A percentile compares a stretch with the other conserved stretches of the same genome.
Evolutionary conservation across 306 rosid species (phyloP).

Genomic region (Trichosanthes cucumerina): DNA sequence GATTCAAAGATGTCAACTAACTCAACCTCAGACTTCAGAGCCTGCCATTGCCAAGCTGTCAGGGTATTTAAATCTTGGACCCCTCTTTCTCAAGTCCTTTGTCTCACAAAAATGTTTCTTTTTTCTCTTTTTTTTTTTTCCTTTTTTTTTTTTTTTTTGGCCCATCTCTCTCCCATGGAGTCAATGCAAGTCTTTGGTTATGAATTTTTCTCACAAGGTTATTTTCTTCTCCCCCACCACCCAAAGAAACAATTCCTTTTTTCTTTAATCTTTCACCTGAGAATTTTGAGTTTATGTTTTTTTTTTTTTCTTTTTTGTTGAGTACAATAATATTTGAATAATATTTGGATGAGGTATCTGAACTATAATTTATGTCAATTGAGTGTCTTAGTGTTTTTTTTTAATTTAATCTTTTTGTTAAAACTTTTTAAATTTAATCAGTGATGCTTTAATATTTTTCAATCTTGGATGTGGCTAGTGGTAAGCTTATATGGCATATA

Average conservation of each 20-base stretch:
- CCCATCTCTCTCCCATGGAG: not conserved
- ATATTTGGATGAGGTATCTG: too few species aligned
- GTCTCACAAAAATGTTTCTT: too few species aligned
- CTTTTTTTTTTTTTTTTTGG: not conserved
- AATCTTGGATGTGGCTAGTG: too few species aligned
- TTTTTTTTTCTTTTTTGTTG: too few species aligned
- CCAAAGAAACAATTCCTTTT: not conserved
- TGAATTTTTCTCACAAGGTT: not conserved
- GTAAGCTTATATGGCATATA: too few species aligned
- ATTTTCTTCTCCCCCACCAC: too few species aligned
- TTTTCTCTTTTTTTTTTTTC: not conserved
- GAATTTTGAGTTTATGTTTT: not conserved
- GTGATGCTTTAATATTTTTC: too few species aligned
- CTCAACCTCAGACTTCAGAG: not conserved
- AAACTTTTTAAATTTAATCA: too few species aligned
- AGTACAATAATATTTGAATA: too few species aligned
- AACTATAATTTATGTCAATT: too few species aligned
- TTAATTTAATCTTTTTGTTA: too few species aligned
- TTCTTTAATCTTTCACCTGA: not conserved
- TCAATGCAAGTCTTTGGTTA: not conserved
- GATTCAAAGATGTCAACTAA: constrained; percentile 9
- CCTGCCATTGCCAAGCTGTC: not conserved
- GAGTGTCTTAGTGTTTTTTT: too few species aligned
- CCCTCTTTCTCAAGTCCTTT: not conserved
- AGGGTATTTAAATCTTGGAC: not conserved